Percentiles rank a stretch among this genome's conserved stretches.
Evolutionary conservation across 2,329 filamentous ascomycete species (phyloP).

Genomic region (Botryotinia narcissicola): DNA sequence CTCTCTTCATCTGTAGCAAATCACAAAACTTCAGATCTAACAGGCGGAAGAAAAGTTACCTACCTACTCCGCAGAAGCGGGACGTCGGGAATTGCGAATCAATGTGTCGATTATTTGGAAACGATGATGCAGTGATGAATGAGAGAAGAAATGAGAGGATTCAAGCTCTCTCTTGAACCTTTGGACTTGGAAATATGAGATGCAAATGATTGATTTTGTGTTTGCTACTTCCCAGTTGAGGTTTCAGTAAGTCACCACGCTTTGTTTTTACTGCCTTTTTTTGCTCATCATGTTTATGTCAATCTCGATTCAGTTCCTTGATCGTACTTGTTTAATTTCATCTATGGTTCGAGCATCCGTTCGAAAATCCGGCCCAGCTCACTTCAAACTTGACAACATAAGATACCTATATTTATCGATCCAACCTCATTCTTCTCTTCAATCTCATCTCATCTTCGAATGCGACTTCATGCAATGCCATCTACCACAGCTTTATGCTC

Average conservation of each 20-base stretch:
- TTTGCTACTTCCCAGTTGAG: not conserved
- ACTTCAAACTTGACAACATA: not conserved
- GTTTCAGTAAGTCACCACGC: not conserved
- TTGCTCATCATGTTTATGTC: too few relatives aligned
- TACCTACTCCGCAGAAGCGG: not conserved
- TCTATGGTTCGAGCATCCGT: not conserved
- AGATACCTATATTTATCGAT: not conserved
- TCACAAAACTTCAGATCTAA: not conserved
- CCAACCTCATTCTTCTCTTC: not conserved
- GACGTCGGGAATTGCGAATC: not conserved
- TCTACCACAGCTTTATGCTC: not conserved
- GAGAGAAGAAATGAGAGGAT: not conserved
- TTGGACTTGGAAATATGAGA: not conserved
- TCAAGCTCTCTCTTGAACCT: not conserved
- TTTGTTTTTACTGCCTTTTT: not conserved
- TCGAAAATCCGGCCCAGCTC: not conserved
- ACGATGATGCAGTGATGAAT: not conserved
- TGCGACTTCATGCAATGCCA: not conserved
- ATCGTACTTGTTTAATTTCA: not conserved
- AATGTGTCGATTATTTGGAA: fast-evolving
- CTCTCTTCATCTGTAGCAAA: not conserved
- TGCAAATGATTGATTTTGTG: not conserved
- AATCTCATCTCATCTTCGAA: not conserved
- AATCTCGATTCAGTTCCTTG: not conserved
- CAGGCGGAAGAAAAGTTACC: not conserved